phyloP scores from a whole-genome alignment of 495 filamentous ascomycete species.

The Saxispiralis lemnorum region DNA sequence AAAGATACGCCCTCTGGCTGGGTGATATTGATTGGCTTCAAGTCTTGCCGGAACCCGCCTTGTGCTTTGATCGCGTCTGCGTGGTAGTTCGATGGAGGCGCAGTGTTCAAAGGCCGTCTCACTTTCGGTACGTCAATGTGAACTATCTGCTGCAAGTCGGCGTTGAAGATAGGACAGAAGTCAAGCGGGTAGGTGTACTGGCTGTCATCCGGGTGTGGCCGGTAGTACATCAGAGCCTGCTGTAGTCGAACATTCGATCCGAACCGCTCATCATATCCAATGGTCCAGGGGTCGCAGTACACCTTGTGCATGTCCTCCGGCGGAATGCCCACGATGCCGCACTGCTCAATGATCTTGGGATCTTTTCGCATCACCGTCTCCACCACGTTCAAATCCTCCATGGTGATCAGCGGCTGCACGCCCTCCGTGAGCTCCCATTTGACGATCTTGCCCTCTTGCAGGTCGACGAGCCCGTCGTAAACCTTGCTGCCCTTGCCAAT shows the following conservation, averaged over 20 bases:
- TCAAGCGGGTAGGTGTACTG: conserved; percentile 87
- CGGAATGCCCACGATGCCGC: conserved; percentile 69
- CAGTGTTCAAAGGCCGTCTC: conserved; percentile 58
- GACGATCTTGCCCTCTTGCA: conserved; percentile 51
- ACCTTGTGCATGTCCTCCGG: conserved; percentile 79
- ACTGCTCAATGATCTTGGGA: conserved; percentile 84
- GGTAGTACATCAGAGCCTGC: conserved; percentile 92
- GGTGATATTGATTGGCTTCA: conserved; percentile 89
- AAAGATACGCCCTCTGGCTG: conserved; percentile 92
- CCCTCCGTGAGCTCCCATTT: conserved; percentile 63
- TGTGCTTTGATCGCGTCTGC: conserved; percentile 44
- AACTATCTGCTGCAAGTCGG: conserved; percentile 65
- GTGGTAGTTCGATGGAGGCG: conserved; percentile 63
- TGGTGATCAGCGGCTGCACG: conserved; percentile 82
- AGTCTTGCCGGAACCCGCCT: conserved; percentile 58
- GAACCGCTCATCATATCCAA: conserved; percentile 85
- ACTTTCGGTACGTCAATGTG: conserved; percentile 78
- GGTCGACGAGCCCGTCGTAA: conserved; percentile 70
- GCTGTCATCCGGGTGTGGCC: conserved; percentile 66
- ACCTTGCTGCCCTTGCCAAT: conserved; percentile 65
- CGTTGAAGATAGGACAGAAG: conserved; percentile 85
- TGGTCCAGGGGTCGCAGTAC: conserved; percentile 89
- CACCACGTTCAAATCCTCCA: conserved; percentile 86
- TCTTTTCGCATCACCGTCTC: conserved; percentile 65
- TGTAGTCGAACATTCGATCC: conserved; percentile 66